Base-by-base conservation (phyloP, 2,329 filamentous ascomycete genomes). In the Teratosphaeria zuluensis region DNA sequence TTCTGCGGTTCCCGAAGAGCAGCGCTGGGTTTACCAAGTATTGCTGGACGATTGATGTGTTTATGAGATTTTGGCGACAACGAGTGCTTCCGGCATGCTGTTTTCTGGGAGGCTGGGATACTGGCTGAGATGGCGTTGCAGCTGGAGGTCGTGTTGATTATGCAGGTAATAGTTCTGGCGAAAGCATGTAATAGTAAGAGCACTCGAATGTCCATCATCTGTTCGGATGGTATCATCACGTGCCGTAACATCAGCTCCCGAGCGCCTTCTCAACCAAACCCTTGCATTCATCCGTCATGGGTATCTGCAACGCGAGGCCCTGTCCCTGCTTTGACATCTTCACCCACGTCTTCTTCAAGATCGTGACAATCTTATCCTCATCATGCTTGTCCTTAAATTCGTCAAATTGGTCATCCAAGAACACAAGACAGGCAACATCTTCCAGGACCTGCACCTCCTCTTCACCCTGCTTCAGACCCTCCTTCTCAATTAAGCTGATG, bases 391-490 rank as follows among this genome's bases (percentile, higher is more conserved):
- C 78, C 77, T 90, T 87, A 73, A 94, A 95, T 55, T 81, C 83
- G 67, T 92, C 90, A 63, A 95, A 88, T 70, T 94, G 88, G 70
- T 92, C 89, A 70, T 94, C 90, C 64, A 95, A 75, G 71, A 95
- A 95, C 31, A 95, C 90, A 58, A 95, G 75, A 70, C 90, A 95
- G 2, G 90, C 90, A 53, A 90, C 88, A 74, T 95, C 90, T 76
- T 95, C 90, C 62, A 95, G 78, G 6, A 83, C 80, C 77, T 92
- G 88, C 57, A 86, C 85, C 71, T 90, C 87, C 60, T 80, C 77
- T 59, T 84, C 81, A 59, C 79, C 77, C 57, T 76, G 75, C 68
- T 79, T 80, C 65, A 95, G 74, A 58, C 85, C 84, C 70, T 94
- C 88, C 74, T 95, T 95, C 61, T 88, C 80, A 56, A 95, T 86